Evolutionary conservation across 768 basidiomycete genomes (phyloP).

Genomic region (Leccinellum albellum): DNA sequence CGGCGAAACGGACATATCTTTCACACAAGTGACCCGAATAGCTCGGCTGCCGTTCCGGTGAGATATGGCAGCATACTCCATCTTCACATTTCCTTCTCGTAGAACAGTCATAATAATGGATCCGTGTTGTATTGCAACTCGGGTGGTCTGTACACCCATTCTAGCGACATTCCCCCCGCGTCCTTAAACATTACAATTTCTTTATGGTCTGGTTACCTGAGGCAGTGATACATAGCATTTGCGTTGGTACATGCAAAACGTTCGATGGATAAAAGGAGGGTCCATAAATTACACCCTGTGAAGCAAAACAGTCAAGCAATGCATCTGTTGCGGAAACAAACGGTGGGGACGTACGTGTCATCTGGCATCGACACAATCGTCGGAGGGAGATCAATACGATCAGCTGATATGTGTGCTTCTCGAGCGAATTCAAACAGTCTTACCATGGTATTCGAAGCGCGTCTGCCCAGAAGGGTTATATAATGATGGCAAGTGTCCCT

Average conservation of each 20-base stretch:
- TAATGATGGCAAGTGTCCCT: slow-evolving; percentile 2
- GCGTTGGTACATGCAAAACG: slow-evolving; percentile 20
- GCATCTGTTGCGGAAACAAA: background rate
- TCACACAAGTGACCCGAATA: background rate
- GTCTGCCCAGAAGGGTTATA: slow-evolving; percentile 44
- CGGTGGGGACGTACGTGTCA: slow-evolving; percentile 50
- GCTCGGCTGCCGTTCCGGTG: background rate
- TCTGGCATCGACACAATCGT: slow-evolving; percentile 33
- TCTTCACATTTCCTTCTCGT: background rate
- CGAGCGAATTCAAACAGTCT: slow-evolving; percentile 15
- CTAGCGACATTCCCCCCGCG: background rate
- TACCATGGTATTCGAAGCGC: slow-evolving; percentile 79
- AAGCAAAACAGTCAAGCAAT: slow-evolving; percentile 1
- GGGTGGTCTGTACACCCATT: background rate
- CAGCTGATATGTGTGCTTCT: slow-evolving; percentile 5
- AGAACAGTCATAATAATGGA: background rate
- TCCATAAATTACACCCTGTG: slow-evolving; percentile 35
- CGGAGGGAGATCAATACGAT: slow-evolving; percentile 9
- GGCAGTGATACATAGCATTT: slow-evolving; percentile 20
- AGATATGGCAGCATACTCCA: background rate
- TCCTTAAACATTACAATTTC: slow-evolving; percentile 1
- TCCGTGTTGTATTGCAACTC: background rate
- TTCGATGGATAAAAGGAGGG: slow-evolving; percentile 1
- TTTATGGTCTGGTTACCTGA: slow-evolving; percentile 2
- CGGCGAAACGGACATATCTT: background rate